phyloP scores from a whole-genome alignment of 352 stramenopile species.

The Pythium aquatile region DNA sequence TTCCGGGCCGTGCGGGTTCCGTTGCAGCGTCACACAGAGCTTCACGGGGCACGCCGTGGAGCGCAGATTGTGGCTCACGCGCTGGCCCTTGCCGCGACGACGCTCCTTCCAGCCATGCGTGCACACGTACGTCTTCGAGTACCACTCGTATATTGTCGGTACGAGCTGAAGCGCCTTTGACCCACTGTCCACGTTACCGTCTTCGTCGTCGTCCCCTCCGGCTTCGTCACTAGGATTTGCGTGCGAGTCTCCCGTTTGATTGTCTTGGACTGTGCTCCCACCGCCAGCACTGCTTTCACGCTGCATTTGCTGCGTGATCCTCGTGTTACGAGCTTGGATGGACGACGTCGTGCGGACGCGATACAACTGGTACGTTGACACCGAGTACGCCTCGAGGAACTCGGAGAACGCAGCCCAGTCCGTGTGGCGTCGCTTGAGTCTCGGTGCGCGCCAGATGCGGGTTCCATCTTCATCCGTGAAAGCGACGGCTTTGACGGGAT shows the following conservation, averaged over 20 bases:
- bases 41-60: slow-evolving; percentile 68
- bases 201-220: background rate
- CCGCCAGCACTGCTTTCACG: background rate
- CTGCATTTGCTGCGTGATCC: slow-evolving; percentile 48
- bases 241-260: background rate
- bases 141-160: slow-evolving; percentile 63
- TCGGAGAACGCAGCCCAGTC: slow-evolving; percentile 61
- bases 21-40: slow-evolving; percentile 68
- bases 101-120: slow-evolving; percentile 78
- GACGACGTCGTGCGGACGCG: slow-evolving; percentile 77
- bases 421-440: slow-evolving; percentile 45
- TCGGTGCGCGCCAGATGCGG: slow-evolving; percentile 45
- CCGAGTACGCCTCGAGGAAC: slow-evolving; percentile 59
- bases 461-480: slow-evolving; percentile 30
- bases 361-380: slow-evolving; percentile 65
- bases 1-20: slow-evolving; percentile 25
- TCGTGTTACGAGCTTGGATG: slow-evolving; percentile 54
- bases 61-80: slow-evolving; percentile 64
- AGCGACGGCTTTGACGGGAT: slow-evolving; percentile 18
- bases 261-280: background rate
- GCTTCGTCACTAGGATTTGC: slow-evolving; percentile 7
- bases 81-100: slow-evolving; percentile 63
- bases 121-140: slow-evolving; percentile 80
- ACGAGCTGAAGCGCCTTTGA: slow-evolving; percentile 29
- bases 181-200: background rate